Conservation (phyloP, 139 green algal species). For the Limnomonas spitsbergensis region DNA sequence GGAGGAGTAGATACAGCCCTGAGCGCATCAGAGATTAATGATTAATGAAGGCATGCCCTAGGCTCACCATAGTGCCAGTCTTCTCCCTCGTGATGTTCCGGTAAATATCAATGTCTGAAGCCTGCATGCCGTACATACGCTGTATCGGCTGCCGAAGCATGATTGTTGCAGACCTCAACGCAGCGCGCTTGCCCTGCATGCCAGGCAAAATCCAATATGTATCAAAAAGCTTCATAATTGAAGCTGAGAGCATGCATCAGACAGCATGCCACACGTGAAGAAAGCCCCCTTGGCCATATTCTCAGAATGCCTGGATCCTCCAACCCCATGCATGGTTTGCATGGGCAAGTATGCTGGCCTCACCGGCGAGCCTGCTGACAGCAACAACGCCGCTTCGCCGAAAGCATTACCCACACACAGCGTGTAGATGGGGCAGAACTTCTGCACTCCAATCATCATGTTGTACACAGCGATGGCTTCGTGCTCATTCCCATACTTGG, state of each 20-base stretch:
- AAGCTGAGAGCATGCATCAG: not conserved
- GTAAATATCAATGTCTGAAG: constrained; percentile 96
- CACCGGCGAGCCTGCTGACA: constrained; percentile 82
- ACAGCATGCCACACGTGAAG: not conserved
- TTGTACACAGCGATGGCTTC: constrained; percentile 98
- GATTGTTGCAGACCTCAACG: constrained; percentile 90
- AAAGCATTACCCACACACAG: constrained; percentile 92
- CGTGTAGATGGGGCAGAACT: constrained; percentile 78
- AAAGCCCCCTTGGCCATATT: not conserved
- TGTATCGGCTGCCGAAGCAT: constrained; percentile 97
- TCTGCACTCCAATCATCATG: constrained; percentile 93
- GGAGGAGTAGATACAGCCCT: too few relatives aligned
- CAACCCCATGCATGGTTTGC: too few relatives aligned
- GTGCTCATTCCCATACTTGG: constrained; percentile 94
- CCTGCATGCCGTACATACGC: constrained; percentile 84
- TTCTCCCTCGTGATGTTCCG: constrained; percentile 87
- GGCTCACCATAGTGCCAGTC: constrained; percentile 78
- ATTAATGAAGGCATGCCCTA: too few relatives aligned
- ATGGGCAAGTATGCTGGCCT: too few relatives aligned
- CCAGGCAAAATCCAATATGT: constrained; percentile 5
- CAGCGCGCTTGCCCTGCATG: constrained; percentile 78
- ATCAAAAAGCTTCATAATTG: not conserved
- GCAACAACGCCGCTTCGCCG: constrained; percentile 93
- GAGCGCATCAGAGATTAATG: too few relatives aligned
- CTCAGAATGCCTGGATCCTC: too few relatives aligned